phyloP scores from a whole-genome alignment of 2,329 filamentous ascomycete species.

The Trichothecium sympodiale region DNA sequence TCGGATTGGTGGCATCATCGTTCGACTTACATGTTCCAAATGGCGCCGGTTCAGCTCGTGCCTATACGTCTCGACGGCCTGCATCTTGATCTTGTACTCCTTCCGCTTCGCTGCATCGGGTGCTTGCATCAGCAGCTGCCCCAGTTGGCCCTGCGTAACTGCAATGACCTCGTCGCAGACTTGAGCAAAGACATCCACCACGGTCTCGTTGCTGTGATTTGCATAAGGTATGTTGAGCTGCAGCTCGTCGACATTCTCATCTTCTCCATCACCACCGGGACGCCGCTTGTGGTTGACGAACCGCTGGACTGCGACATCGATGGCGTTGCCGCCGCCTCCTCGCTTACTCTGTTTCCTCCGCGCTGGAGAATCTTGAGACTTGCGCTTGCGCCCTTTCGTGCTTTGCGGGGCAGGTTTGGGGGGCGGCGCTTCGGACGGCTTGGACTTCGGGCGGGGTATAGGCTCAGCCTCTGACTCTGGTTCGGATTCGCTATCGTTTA shows the following conservation, averaged over 20 bases:
- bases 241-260: slow-evolving; percentile 31
- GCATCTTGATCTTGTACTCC: slow-evolving; percentile 42
- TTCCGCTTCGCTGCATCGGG: slow-evolving; percentile 36
- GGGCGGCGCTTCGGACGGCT: slow-evolving; percentile 9
- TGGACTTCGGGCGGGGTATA: slow-evolving; percentile 8
- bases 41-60: slow-evolving; percentile 44
- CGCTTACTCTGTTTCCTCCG: slow-evolving; percentile 3
- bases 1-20: no score
- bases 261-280: slow-evolving; percentile 26
- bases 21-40: slow-evolving; percentile 43
- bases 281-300: slow-evolving; percentile 38
- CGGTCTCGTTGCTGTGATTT: slow-evolving; percentile 44
- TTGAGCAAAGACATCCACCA: slow-evolving; percentile 50
- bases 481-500: no score
- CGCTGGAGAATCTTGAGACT: background rate
- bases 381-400: slow-evolving; percentile 10
- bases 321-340: slow-evolving; percentile 9
- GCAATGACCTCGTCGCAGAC: slow-evolving; percentile 50
- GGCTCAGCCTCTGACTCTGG: slow-evolving; percentile 8
- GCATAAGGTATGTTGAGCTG: slow-evolving; percentile 41
- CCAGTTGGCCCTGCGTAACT: slow-evolving; percentile 35
- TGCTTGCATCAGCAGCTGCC: slow-evolving; percentile 24
- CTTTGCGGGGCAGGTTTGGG: slow-evolving; percentile 6
- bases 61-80: slow-evolving; percentile 46
- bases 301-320: slow-evolving; percentile 50